Percentiles rank a stretch among this genome's conserved stretches.
These are phyloP conservation scores for Lentinula novae-zelandiae DNA, from an alignment of 1,284 basidiomycete genomes.

Conservation along the genomic window DNA sequence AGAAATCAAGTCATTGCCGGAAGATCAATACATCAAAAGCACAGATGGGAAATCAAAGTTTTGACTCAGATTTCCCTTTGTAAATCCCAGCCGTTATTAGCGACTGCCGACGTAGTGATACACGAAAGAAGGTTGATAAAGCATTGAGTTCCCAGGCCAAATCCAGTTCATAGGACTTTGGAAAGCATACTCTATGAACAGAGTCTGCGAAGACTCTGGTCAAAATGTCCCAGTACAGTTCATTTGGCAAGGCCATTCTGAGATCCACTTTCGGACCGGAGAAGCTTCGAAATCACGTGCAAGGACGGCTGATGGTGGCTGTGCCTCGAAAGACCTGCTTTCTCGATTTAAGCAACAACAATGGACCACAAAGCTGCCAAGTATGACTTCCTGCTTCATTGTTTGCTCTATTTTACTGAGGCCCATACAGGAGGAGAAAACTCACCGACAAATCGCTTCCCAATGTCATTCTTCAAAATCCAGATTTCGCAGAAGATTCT, in stretches of 20 bases:
- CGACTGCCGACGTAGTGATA: no score
- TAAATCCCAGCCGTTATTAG: no score
- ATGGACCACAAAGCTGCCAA: slow-evolving; percentile 12
- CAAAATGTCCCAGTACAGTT: background rate
- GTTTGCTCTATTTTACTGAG: background rate
- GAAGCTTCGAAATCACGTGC: background rate
- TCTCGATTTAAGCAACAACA: background rate
- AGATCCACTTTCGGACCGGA: background rate
- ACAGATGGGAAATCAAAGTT: no score
- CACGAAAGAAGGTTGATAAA: background rate
- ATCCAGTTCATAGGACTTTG: background rate
- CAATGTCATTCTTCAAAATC: slow-evolving; percentile 60
- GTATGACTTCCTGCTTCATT: background rate
- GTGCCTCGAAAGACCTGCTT: background rate
- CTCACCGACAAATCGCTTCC: slow-evolving; percentile 79
- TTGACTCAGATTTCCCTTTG: no score
- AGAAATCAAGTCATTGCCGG: no score
- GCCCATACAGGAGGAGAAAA: slow-evolving; percentile 60
- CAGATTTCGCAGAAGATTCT: slow-evolving; percentile 76
- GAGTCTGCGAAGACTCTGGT: background rate
- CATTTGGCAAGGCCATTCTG: background rate
- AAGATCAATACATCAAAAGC: no score
- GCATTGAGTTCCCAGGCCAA: slow-evolving; percentile 4
- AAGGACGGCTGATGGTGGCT: background rate
- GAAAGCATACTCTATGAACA: slow-evolving; percentile 1